These are phyloP conservation scores for Xylariaceae sp. DNA, from an alignment of 2,329 filamentous ascomycete species.

Conservation along the genomic window DNA sequence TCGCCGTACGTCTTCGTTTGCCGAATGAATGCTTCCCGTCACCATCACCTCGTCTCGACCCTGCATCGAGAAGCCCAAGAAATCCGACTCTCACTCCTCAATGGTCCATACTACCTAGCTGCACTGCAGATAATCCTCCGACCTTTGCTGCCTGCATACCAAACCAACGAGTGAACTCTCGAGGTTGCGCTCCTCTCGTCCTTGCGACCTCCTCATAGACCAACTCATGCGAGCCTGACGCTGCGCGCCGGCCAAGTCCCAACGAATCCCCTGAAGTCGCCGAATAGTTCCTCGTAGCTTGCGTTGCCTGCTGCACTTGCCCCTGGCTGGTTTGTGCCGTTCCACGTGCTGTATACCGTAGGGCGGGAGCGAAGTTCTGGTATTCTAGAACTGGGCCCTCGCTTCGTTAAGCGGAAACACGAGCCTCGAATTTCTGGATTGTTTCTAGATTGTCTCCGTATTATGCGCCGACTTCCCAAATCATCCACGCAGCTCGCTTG, in stretches of 20 bases:
- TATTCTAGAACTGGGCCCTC: constrained; percentile 15
- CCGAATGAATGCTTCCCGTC: too few species aligned
- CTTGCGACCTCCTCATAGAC: neutral
- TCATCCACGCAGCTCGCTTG: constrained; percentile 26
- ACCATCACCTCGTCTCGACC: too few species aligned
- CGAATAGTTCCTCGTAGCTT: constrained; percentile 21
- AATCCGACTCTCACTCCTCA: too few species aligned
- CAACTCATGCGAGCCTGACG: constrained; percentile 13
- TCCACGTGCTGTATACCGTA: constrained; percentile 27
- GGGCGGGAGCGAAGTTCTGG: constrained; percentile 19
- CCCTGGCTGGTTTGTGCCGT: constrained; percentile 24
- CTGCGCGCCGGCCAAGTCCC: neutral
- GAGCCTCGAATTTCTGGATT: constrained; percentile 23
- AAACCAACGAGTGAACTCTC: constrained; percentile 15
- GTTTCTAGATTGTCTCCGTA: constrained; percentile 25
- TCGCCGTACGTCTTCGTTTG: too few species aligned
- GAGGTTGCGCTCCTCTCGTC: constrained; percentile 6
- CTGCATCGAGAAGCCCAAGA: too few species aligned
- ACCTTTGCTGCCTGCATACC: constrained; percentile 28
- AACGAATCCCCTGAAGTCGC: constrained; percentile 10
- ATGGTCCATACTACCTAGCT: constrained; percentile 30
- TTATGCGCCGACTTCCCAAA: constrained; percentile 34
- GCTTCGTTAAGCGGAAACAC: constrained; percentile 15
- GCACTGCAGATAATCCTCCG: constrained; percentile 38
- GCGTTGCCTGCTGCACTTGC: constrained; percentile 21